Percentiles rank a stretch among this genome's conserved stretches.
Evolutionary conservation across 2,329 filamentous ascomycete genomes (phyloP).

Genomic region (Fusarium udum): DNA sequence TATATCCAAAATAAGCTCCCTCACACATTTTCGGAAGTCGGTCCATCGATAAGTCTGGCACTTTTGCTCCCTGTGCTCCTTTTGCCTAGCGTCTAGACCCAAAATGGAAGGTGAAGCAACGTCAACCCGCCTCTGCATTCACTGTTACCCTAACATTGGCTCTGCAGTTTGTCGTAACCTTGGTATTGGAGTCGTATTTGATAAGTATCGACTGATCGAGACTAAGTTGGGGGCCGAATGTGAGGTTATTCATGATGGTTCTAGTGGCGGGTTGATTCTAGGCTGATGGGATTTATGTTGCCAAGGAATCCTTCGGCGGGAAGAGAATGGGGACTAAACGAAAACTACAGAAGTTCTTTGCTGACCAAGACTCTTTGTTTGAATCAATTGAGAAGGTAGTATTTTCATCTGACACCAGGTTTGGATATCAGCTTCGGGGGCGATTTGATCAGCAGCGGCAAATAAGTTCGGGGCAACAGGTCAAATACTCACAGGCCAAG

Average conservation of each 20-base stretch:
- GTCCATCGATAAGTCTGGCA: slow-evolving; percentile 9
- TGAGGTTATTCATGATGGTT: not conserved
- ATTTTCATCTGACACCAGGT: not conserved
- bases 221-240: not conserved
- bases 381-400: not conserved
- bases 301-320: not conserved
- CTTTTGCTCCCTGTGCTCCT: slow-evolving; percentile 5
- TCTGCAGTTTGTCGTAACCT: not conserved
- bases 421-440: not conserved
- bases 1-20: not conserved
- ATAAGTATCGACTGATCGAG: slow-evolving; percentile 9
- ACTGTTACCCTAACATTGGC: not conserved
- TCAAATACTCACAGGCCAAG: not conserved
- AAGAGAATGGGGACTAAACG: not conserved
- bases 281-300: not conserved
- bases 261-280: not conserved
- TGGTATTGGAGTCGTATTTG: not conserved
- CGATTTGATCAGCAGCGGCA: not conserved
- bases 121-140: not conserved
- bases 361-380: not conserved
- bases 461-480: not conserved
- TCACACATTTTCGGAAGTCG: slow-evolving; percentile 15
- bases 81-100: not conserved
- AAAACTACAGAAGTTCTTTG: slow-evolving; percentile 1
- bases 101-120: not conserved